Base-by-base conservation (phyloP, 805 yeast species). In the Candida pini region DNA sequence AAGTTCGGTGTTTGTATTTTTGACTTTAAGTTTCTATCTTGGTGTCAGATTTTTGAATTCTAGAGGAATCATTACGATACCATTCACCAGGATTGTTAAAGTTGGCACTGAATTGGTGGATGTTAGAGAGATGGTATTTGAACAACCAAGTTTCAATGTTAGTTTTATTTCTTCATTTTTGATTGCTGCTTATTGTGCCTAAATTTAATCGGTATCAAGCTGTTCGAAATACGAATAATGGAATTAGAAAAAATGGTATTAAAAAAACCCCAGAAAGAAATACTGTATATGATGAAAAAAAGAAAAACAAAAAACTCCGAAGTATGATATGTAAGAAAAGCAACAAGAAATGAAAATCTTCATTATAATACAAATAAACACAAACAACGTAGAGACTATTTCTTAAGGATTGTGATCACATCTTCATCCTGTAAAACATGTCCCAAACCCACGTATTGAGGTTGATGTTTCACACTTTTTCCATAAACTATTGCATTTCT, bases 391-490 rank as follows among this genome's bases (percentile, higher is more conserved):
- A 13, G 10, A 22, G 8, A 18, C 31, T 33, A 55, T 40, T 85
- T 81, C 67, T 89, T 89, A 64, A 89, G 72, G 49, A 89, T 86
- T 14, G 98, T 90, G 33, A 92, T 95, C 21, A 92, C 98, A 63
- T 92, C 99, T 63, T 92, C 99, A 62, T 92, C 99, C 63, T 81
- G 83, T 49, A 92, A 68, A 9, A 60, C 68, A 64, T 92, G 98
- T 30, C 72, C 61, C 47, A 92, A 69, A 19, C 98, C 98, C 30
- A 90, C 97, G 47, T 81, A 78, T 65, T 92, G 98, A 12, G 97
- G 97, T 63, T 90, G 97, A 60, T 92, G 98, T 67, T 92, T 92
- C 34, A 90, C 97, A 57, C 95, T 83, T 20, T 83, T 74, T 24
- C 99, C 99, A 55, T 70, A 92, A 1, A 92, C 98, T 41, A 87